These are phyloP conservation scores for Pleurotus salmoneostramineus DNA, from an alignment of 768 basidiomycete species.

Conservation along the genomic window DNA sequence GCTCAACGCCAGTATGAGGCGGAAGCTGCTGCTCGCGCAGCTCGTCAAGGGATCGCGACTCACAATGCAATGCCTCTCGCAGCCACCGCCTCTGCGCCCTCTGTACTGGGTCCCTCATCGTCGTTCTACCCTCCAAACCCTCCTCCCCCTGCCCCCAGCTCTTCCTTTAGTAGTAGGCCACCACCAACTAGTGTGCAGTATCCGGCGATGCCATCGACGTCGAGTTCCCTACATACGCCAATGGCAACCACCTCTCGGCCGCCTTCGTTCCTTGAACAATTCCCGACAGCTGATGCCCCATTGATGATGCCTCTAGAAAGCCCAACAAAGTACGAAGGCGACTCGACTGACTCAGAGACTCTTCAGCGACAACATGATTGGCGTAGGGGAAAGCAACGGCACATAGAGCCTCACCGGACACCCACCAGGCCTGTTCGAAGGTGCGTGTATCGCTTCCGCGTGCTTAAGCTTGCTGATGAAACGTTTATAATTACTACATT, in stretches of 20 bases:
- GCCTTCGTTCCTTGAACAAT: constrained; percentile 24
- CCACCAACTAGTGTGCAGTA: constrained; percentile 1
- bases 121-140: constrained; percentile 8
- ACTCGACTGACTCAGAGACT: constrained; percentile 44
- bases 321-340: constrained; percentile 50
- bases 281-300: constrained; percentile 28
- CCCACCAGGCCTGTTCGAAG: constrained; percentile 27
- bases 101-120: constrained; percentile 9
- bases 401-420: constrained; percentile 19
- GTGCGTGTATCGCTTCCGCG: constrained; percentile 24
- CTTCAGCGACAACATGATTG: constrained; percentile 20
- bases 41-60: constrained; percentile 29
- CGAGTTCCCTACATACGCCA: constrained; percentile 21
- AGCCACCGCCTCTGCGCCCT: constrained; percentile 15
- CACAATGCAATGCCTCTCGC: constrained; percentile 13
- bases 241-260: constrained; percentile 29
- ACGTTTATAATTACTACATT: neutral
- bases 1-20: constrained; percentile 56
- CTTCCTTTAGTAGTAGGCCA: constrained; percentile 13
- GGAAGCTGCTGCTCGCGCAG: constrained; percentile 42
- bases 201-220: constrained; percentile 7
- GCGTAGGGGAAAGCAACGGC: constrained; percentile 17
- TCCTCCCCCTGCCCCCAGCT: constrained; percentile 7
- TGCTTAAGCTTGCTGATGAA: neutral
- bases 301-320: constrained; percentile 60